These are phyloP conservation scores for Rubia yunnanensis DNA, from an alignment of 257 asterid genomes.

Conservation along the genomic window DNA sequence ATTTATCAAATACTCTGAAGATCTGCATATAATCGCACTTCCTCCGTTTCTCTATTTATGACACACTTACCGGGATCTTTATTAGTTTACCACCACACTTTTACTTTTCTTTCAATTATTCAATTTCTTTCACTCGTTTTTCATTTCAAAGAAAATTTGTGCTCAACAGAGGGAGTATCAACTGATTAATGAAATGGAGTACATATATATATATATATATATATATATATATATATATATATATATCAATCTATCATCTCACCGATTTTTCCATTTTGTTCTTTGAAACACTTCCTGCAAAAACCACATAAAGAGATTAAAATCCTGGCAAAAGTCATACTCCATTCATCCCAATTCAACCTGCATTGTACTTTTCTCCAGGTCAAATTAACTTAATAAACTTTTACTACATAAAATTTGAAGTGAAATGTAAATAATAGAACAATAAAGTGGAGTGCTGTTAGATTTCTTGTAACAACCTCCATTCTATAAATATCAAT, in stretches of 20 bases:
- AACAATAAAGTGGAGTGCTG: no score
- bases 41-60: background rate
- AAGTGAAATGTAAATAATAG: no score
- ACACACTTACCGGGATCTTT: no score
- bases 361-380: no score
- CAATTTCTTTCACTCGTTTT: background rate
- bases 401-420: background rate
- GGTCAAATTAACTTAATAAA: background rate
- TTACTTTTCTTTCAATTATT: background rate
- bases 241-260: slow-evolving; percentile 19
- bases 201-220: background rate
- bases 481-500: no score
- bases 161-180: background rate
- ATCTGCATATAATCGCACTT: no score
- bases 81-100: background rate
- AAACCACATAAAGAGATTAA: slow-evolving; percentile 10
- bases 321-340: no score
- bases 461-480: no score
- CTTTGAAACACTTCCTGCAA: slow-evolving; percentile 58
- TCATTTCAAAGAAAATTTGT: background rate
- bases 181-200: background rate
- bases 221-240: background rate
- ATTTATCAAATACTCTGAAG: no score
- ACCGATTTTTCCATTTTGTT: slow-evolving; percentile 62
- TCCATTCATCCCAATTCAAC: no score